phyloP scores from a whole-genome alignment of 1,139 yeast genomes.

The Geotrichum australiense region DNA sequence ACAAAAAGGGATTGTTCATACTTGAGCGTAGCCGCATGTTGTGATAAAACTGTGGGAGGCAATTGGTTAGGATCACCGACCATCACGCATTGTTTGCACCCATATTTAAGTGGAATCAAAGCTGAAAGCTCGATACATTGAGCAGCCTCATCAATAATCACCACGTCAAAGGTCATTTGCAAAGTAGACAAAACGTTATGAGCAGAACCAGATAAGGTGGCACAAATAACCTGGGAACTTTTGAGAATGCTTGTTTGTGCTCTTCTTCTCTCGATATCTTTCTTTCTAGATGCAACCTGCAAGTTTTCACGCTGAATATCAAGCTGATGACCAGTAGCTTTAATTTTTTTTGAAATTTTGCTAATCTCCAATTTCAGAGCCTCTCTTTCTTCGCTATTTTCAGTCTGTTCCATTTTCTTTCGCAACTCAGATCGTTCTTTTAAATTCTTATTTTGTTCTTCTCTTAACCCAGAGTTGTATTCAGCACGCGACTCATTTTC shows the following conservation, averaged over 20 bases:
- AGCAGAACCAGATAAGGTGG: slow-evolving; percentile 93
- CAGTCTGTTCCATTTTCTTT: slow-evolving; percentile 32
- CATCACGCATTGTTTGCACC: slow-evolving; percentile 87
- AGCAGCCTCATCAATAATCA: slow-evolving; percentile 95
- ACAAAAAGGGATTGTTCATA: slow-evolving; percentile 94
- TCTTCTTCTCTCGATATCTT: slow-evolving; percentile 72
- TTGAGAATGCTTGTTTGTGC: slow-evolving; percentile 65
- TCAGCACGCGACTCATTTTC: slow-evolving; percentile 34
- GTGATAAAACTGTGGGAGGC: slow-evolving; percentile 97
- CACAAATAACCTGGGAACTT: slow-evolving; percentile 82
- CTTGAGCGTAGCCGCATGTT: slow-evolving; percentile 67
- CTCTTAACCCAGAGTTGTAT: slow-evolving; percentile 44
- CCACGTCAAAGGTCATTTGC: slow-evolving; percentile 81
- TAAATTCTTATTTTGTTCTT: slow-evolving; percentile 47
- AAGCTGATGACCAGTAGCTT: slow-evolving; percentile 60
- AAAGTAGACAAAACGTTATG: slow-evolving; percentile 74
- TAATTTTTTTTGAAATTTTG: slow-evolving; percentile 51
- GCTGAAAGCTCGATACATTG: slow-evolving; percentile 94
- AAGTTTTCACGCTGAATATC: slow-evolving; percentile 68
- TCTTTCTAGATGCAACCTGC: slow-evolving; percentile 45
- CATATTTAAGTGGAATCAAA: slow-evolving; percentile 86
- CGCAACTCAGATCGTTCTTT: slow-evolving; percentile 47
- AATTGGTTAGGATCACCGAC: slow-evolving; percentile 99
- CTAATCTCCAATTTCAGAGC: slow-evolving; percentile 33
- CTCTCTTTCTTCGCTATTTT: slow-evolving; percentile 22